Evolutionary conservation across 1,284 basidiomycete species (phyloP).

Genomic region (Athelia sp.): DNA sequence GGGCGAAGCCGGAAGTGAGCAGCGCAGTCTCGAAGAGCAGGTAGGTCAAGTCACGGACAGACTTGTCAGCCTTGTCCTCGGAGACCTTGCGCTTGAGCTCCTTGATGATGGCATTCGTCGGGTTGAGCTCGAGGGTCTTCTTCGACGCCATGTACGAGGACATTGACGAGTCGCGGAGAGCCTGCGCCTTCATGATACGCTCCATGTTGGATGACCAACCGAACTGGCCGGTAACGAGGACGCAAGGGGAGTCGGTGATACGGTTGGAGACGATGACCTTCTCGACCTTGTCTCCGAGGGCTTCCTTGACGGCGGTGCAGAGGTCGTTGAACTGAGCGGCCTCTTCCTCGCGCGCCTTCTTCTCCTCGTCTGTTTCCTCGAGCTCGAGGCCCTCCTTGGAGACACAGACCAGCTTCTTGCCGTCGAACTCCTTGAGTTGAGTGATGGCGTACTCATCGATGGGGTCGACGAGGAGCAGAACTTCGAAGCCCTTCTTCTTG

Average conservation of each 20-base stretch:
- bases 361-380: conserved; percentile 98
- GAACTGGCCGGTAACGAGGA: conserved; percentile 97
- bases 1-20: conserved; percentile 90
- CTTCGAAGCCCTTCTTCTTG: conserved; percentile 99
- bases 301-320: conserved; percentile 96
- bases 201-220: conserved; percentile 99
- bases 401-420: conserved; percentile 97
- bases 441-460: conserved; percentile 98
- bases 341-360: conserved; percentile 88
- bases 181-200: conserved; percentile 99
- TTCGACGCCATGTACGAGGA: conserved; percentile 99
- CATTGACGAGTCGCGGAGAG: conserved; percentile 97
- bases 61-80: conserved; percentile 98
- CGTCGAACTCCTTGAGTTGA: conserved; percentile 99
- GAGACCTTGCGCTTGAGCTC: conserved; percentile 93
- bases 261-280: conserved; percentile 99
- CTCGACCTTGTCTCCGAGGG: conserved; percentile 98
- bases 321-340: conserved; percentile 83
- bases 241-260: conserved; percentile 93
- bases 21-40: conserved; percentile 96
- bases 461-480: conserved; percentile 96
- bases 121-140: conserved; percentile 99
- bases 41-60: conserved; percentile 93
- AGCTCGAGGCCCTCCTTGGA: conserved; percentile 99
- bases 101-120: conserved; percentile 90